Percentiles rank a stretch among this genome's conserved stretches.
Conservation (phyloP, 2,329 filamentous ascomycete species). For the Apiospora pterosperma region DNA sequence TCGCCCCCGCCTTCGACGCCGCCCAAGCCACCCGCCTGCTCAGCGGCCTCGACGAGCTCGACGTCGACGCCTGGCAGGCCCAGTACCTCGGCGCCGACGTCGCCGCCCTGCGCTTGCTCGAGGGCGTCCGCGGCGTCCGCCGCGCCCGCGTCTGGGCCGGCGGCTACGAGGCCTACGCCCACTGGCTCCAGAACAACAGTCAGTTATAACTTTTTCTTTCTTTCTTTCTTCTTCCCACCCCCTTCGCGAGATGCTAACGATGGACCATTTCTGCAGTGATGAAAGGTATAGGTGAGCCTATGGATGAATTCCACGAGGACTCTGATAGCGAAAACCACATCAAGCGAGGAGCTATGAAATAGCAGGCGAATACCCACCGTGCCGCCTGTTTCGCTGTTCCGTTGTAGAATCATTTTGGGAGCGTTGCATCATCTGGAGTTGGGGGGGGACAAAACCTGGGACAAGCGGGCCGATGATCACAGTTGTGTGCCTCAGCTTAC, state of each 20-base stretch:
- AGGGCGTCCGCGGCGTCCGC: conserved; percentile 38
- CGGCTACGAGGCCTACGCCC: conserved; percentile 40
- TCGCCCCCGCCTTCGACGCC: conserved; percentile 29
- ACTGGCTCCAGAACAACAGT: conserved; percentile 34
- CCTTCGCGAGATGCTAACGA: conserved; percentile 24
- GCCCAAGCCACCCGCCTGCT: conserved; percentile 30
- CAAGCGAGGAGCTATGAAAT: neutral
- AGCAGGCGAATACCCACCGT: neutral
- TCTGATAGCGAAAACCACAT: neutral
- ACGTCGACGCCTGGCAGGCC: conserved; percentile 36
- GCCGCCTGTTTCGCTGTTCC: neutral
- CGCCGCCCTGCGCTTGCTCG: conserved; percentile 35
- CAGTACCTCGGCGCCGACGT: conserved; percentile 34
- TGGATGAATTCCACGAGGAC: neutral
- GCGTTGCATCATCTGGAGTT: neutral
- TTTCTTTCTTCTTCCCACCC: neutral
- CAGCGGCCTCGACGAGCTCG: conserved; percentile 34
- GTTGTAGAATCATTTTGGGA: neutral
- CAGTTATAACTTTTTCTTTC: neutral
- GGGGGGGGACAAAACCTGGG: neutral
- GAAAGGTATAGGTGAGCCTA: conserved; percentile 3
- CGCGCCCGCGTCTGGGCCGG: conserved; percentile 33
- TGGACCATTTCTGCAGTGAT: conserved; percentile 1
- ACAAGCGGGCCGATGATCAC: neutral
- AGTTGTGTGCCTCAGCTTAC: neutral